Evolutionary conservation across 2,329 filamentous ascomycete genomes (phyloP).

Genomic region (Escovopsis weberi): DNA sequence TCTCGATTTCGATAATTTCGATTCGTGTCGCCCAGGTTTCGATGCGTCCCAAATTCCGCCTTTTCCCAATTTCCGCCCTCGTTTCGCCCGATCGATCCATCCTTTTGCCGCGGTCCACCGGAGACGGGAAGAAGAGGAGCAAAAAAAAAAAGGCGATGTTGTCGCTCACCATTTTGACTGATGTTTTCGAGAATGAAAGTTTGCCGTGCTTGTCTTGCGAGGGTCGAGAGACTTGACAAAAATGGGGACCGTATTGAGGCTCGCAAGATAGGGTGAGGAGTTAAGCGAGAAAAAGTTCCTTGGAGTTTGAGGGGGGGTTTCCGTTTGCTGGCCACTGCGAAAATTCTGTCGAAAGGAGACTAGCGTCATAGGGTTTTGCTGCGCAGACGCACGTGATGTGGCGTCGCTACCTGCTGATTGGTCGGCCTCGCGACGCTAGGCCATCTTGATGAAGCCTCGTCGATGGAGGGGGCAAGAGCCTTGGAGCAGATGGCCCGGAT

Average conservation of each 20-base stretch:
- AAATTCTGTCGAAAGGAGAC: slow-evolving; percentile 23
- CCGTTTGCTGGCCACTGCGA: slow-evolving; percentile 20
- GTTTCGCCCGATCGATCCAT: slow-evolving; percentile 5
- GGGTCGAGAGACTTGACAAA: slow-evolving; percentile 34
- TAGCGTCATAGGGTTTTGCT: slow-evolving; percentile 25
- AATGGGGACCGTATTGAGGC: slow-evolving; percentile 42
- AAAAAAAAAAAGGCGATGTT: slow-evolving; percentile 7
- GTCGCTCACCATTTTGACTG: slow-evolving; percentile 56
- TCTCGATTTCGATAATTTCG: slow-evolving; percentile 5
- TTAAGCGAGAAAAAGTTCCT: slow-evolving; percentile 36
- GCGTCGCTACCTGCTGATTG: slow-evolving; percentile 7
- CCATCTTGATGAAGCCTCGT: too few species aligned
- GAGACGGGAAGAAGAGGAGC: too few species aligned
- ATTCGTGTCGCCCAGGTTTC: slow-evolving; percentile 3
- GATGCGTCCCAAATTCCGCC: slow-evolving; percentile 7
- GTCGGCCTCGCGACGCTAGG: slow-evolving; percentile 1
- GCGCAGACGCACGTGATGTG: slow-evolving; percentile 23
- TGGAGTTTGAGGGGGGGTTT: slow-evolving; percentile 20
- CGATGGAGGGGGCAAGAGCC: too few species aligned
- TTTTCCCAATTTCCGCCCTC: slow-evolving; percentile 10
- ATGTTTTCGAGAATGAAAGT: slow-evolving; percentile 27
- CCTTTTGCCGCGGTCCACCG: too few species aligned
- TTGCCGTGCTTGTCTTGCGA: slow-evolving; percentile 31
- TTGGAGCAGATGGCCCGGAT: too few species aligned
- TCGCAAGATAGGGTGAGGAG: slow-evolving; percentile 33